phyloP scores from a whole-genome alignment of 495 filamentous ascomycete genomes.

The Coniosporium apollinis region DNA sequence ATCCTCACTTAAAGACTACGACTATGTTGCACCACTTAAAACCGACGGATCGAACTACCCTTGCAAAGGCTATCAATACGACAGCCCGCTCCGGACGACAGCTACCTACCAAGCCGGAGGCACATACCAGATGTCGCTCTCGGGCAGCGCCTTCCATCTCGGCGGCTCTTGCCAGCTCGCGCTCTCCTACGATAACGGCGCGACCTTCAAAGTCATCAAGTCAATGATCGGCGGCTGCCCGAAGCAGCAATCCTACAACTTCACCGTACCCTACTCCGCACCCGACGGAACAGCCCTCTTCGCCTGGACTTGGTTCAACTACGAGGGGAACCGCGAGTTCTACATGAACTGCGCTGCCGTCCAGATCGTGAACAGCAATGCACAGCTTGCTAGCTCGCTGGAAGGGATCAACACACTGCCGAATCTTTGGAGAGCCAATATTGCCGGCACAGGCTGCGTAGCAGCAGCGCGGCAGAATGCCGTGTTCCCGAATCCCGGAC shows the following conservation, averaged over 20 bases:
- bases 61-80: slow-evolving; percentile 50
- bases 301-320: slow-evolving; percentile 38
- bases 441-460: slow-evolving; percentile 30
- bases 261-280: slow-evolving; percentile 45
- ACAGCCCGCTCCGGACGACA: slow-evolving; percentile 29
- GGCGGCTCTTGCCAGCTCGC: slow-evolving; percentile 51
- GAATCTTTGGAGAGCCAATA: slow-evolving; percentile 41
- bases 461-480: slow-evolving; percentile 41
- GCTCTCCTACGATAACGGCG: slow-evolving; percentile 45
- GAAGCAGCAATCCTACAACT: slow-evolving; percentile 32
- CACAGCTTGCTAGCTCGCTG: too few relatives aligned
- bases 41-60: slow-evolving; percentile 35
- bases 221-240: slow-evolving; percentile 49
- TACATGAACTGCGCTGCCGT: slow-evolving; percentile 53
- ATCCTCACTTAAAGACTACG: slow-evolving; percentile 30
- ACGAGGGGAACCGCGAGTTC: slow-evolving; percentile 36
- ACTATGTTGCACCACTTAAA: slow-evolving; percentile 37
- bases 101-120: slow-evolving; percentile 38
- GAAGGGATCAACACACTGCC: slow-evolving; percentile 38
- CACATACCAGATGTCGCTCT: slow-evolving; percentile 39
- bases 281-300: slow-evolving; percentile 42
- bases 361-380: slow-evolving; percentile 13
- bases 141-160: slow-evolving; percentile 39
- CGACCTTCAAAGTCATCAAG: slow-evolving; percentile 47
- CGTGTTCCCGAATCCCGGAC: slow-evolving; percentile 57